Evolutionary conservation across 108 stramenopile species (phyloP), one percentile per base, ranked within the genome.

Genomic region (Skeletonema marinoi): DNA sequence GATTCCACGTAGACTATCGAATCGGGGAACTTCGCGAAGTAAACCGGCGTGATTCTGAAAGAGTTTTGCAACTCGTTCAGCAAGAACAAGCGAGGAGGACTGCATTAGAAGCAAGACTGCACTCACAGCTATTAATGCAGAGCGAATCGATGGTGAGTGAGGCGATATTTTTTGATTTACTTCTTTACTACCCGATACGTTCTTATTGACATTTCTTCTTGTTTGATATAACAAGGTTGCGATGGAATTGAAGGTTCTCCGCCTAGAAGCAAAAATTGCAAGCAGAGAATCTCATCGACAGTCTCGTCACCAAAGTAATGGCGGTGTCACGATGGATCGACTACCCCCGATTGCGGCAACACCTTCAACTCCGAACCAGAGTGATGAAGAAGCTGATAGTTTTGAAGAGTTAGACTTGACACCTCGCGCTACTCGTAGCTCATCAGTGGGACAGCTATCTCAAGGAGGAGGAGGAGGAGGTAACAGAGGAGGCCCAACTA

Each of bases 191-290:
- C 50, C 10, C 1, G 0, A 4, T 19, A 63, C 31, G n/a, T 44
- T 9, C 17, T 42, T 41, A 46, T 60, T 35, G 2, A 14, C 33
- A 62, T 16, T 31, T 48, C 25, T 0, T 35, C 3, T 42, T 33
- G 33, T 60, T 17, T 46, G 6, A 6, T 7, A 8, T 36, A 31
- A 3, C 14, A 60, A 81, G 80, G 80, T 81, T 32, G 86, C 86
- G 3, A 86, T 86, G 86, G 86, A 86, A 70, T 44, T 84, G 44
- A 86, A 86, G 65, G 67, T 86, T 11, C 66, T 86, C 25, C 78
- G 79, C 41, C 74, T 86, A 12, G 86, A 86, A 77, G 86, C 86
- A 6, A 86, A 84, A 68, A 71, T 86, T 39, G 78, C 83, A 30
- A 59, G 66, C 19, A 72, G 64, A 73, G 81, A 82, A 31, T 33